These are phyloP conservation scores for Cryptococcus maquisensis DNA, from an alignment of 1,284 basidiomycete genomes.

Conservation along the genomic window DNA sequence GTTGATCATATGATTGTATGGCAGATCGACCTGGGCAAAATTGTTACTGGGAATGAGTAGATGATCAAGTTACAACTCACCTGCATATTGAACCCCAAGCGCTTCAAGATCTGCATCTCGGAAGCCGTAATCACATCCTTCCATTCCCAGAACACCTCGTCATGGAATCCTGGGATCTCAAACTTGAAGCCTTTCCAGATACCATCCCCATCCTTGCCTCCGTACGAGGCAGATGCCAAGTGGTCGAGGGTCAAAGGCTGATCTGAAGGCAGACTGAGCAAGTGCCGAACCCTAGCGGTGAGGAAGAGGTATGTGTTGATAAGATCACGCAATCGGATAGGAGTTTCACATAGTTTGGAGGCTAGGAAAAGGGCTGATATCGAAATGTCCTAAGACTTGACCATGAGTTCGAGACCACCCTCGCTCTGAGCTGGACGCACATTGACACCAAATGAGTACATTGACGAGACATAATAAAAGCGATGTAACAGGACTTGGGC, in stretches of 20 bases:
- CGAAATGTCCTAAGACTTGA: constrained; percentile 66
- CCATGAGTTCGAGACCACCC: background rate
- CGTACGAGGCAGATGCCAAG: background rate
- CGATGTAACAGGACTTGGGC: constrained; percentile 95
- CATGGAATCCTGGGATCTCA: constrained; percentile 39
- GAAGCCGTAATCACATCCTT: constrained; percentile 73
- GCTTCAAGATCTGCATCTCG: constrained; percentile 97
- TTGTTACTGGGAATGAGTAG: constrained; percentile 11
- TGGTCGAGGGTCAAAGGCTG: background rate
- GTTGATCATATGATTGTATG: constrained; percentile 92
- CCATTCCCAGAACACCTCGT: constrained; percentile 47
- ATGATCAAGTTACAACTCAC: constrained; percentile 7
- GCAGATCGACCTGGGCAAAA: constrained; percentile 68
- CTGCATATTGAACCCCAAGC: constrained; percentile 77
- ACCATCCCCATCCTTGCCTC: background rate
- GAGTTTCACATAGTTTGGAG: constrained; percentile 93
- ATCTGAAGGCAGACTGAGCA: constrained; percentile 32
- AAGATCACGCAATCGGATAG: constrained; percentile 83
- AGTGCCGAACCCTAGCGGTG: constrained; percentile 34
- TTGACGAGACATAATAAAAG: constrained; percentile 93
- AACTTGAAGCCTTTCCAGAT: constrained; percentile 38
- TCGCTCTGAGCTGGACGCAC: constrained; percentile 54
- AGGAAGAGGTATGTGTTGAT: constrained; percentile 92
- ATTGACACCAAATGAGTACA: constrained; percentile 86
- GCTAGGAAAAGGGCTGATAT: constrained; percentile 92